These are phyloP conservation scores for Paxillus rubicundulus DNA, from an alignment of 768 basidiomycete species.

Conservation along the genomic window DNA sequence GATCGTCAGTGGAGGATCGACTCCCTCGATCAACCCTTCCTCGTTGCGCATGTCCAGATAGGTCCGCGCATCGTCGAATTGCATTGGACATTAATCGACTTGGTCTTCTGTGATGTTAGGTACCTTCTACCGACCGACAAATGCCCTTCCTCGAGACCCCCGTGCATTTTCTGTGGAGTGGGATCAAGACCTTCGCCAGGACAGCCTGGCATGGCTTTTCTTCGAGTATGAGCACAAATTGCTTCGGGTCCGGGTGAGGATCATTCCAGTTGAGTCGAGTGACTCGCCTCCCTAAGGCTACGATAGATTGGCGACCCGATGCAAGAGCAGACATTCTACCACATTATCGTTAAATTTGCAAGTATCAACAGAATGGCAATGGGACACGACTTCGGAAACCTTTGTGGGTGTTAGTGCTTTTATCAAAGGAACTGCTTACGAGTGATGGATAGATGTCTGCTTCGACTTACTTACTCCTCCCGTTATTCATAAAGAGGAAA, in stretches of 20 bases:
- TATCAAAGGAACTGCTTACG: conserved; percentile 12
- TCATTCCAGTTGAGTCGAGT: neutral
- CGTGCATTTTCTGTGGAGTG: conserved; percentile 72
- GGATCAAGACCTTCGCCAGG: conserved; percentile 47
- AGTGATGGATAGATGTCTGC: conserved; percentile 49
- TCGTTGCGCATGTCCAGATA: conserved; percentile 64
- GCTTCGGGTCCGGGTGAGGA: conserved; percentile 56
- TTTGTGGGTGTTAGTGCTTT: conserved; percentile 45
- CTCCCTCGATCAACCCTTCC: conserved; percentile 46
- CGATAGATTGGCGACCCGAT: conserved; percentile 58
- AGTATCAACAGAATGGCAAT: conserved; percentile 60
- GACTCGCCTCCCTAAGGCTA: neutral
- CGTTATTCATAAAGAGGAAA: conserved; percentile 55
- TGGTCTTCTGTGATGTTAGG: conserved; percentile 13
- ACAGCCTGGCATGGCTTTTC: conserved; percentile 50
- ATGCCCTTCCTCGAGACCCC: conserved; percentile 27
- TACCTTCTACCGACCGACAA: conserved; percentile 26
- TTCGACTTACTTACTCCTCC: conserved; percentile 70
- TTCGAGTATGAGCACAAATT: conserved; percentile 71
- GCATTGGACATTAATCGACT: neutral
- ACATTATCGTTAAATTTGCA: conserved; percentile 52
- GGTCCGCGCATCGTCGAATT: conserved; percentile 39
- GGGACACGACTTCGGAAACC: conserved; percentile 58
- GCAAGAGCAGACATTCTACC: conserved; percentile 49
- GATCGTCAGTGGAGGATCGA: conserved; percentile 43